Evolutionary conservation across 768 basidiomycete species (phyloP), one percentile per base, ranked within the genome.

Genomic region (Trametes elegans): DNA sequence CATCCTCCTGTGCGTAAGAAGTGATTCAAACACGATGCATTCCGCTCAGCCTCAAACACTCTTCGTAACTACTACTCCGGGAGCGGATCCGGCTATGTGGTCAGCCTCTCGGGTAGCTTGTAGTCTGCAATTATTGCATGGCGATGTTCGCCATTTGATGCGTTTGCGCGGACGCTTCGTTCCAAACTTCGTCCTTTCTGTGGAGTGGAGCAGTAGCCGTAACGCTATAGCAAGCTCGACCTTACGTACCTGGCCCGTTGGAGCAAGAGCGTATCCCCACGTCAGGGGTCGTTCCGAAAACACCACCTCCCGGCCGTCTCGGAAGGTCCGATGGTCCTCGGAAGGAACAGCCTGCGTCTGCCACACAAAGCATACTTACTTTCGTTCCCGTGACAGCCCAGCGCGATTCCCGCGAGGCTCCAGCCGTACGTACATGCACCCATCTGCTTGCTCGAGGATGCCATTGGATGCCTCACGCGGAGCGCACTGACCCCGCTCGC

Each of bases 381-480:
- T 10, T 35, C 14, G 32, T 31, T 47, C 38, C 44, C 29, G 35
- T 57, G 56, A 52, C 45, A 45, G 29, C 45, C 21, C 29, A 52
- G 47, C 52, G 52, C 43, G 52, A 39, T 49, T 59, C 53, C 52
- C 52, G 56, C 56, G 56, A 57, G 56, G 49, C 43, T 51, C 56
- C 32, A 45, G 23, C 13, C 23, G 32, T 38, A 34, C 39, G 40
- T 46, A 46, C 49, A 5, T 29, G 39, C 49, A 28, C 29, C n/a
- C 44, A n/a, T 40, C 18, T 27, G 18, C 29, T 34, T 24, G 32
- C 39, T 36, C 38, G 10, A 38, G n/a, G 16, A 13, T 7, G 36
- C 24, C 32, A 47, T 52, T 31, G 47, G 51, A 41, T 46, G 49
- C 56, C 49, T 48, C 28, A 32, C 46, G 23, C n/a, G 21, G 43